Evolutionary conservation across 768 basidiomycete species (phyloP).

Genomic region (Termitomyces sp.): DNA sequence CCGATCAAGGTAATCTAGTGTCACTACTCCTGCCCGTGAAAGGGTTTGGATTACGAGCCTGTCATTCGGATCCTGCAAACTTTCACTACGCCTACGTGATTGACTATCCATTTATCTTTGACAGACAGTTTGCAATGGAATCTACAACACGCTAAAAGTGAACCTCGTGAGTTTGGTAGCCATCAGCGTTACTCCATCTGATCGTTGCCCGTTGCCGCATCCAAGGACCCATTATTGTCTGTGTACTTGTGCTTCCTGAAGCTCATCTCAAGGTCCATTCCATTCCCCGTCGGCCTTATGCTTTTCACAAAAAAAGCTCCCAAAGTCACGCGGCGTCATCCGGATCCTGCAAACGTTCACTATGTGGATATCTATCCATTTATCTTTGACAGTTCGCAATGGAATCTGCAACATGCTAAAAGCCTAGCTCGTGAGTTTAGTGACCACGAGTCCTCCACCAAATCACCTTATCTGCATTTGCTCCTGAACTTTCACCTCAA

Average conservation of each 20-base stretch:
- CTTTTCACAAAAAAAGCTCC: background rate
- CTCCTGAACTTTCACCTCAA: background rate
- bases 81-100: background rate
- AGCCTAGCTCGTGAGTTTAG: background rate
- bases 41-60: background rate
- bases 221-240: background rate
- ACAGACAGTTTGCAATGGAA: background rate
- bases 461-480: background rate
- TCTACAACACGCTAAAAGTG: background rate
- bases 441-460: background rate
- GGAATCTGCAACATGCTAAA: background rate
- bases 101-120: background rate
- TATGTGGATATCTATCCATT: background rate
- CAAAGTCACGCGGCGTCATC: background rate
- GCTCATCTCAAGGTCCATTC: background rate
- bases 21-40: background rate
- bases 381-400: background rate
- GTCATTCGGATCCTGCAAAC: background rate
- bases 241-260: background rate
- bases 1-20: background rate
- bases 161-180: background rate
- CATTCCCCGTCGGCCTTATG: background rate
- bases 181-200: background rate
- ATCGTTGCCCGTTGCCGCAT: background rate
- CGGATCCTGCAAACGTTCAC: background rate